A percentile compares a stretch with the other conserved stretches of the same genome.
phyloP scores from a whole-genome alignment of 305 asterid species.

The Fraxinus dipetala region DNA sequence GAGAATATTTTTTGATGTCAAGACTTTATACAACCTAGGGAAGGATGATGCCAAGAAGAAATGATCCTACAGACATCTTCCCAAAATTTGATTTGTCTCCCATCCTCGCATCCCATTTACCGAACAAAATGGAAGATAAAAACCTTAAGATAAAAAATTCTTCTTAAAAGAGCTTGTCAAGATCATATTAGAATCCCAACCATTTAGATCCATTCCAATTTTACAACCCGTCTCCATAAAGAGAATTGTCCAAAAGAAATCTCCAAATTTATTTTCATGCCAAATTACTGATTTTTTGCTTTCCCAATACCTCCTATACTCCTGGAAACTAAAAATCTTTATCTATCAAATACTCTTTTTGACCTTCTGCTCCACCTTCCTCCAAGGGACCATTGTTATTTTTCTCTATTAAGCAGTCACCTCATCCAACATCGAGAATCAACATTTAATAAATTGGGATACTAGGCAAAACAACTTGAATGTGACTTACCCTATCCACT shows the following conservation, averaged over 20 bases:
- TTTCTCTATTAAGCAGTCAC: neutral
- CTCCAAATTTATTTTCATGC: neutral
- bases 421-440: neutral
- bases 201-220: neutral
- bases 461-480: neutral
- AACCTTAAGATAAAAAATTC: neutral
- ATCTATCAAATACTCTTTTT: neutral
- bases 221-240: neutral
- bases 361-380: neutral
- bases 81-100: neutral
- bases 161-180: neutral
- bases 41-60: neutral
- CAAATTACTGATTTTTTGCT: neutral
- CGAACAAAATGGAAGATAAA: neutral
- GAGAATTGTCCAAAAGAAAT: neutral
- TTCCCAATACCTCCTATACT: neutral
- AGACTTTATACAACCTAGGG: neutral
- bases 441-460: neutral
- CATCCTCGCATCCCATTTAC: neutral
- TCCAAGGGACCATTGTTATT: neutral
- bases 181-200: neutral
- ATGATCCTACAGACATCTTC: neutral
- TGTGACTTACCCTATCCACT: neutral
- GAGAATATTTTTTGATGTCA: neutral
- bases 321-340: neutral